phyloP scores from a whole-genome alignment of 345 rosid species.

The Isatis tinctoria region DNA sequence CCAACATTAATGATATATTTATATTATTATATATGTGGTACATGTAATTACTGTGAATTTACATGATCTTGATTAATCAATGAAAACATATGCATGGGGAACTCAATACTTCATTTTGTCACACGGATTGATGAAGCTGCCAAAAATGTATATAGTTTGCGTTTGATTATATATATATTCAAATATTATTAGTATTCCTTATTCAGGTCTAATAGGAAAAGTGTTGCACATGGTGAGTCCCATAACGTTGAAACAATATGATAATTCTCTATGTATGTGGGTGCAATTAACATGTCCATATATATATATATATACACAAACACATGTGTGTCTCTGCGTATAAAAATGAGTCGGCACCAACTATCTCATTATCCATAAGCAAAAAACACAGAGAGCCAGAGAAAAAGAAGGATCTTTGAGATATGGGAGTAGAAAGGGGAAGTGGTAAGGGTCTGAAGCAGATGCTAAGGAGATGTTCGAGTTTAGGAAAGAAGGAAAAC shows the following conservation, averaged over 20 bases:
- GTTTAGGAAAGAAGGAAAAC: constrained; percentile 51
- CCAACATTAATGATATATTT: not conserved
- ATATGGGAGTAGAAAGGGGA: constrained; percentile 22
- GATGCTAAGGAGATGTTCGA: constrained; percentile 55
- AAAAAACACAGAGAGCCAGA: not conserved
- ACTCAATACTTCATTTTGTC: constrained; percentile 7
- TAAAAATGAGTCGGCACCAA: constrained; percentile 19
- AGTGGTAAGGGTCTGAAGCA: constrained; percentile 34
- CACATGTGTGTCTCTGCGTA: constrained; percentile 10
- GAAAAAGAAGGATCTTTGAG: not conserved
- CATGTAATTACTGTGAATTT: not conserved
- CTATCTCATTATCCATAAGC: constrained; percentile 11
- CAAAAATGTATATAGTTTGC: not conserved
- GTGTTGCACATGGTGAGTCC: constrained; percentile 31
- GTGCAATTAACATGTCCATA: not conserved
- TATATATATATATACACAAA: not conserved
- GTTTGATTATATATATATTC: not conserved
- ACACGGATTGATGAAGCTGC: not conserved
- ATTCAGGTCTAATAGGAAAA: not conserved
- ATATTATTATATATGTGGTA: constrained; percentile 13
- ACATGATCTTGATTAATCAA: not conserved
- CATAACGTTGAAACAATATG: constrained; percentile 24
- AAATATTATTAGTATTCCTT: too few relatives aligned
- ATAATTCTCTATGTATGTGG: not conserved
- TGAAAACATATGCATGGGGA: constrained; percentile 14